These are phyloP conservation scores for Secale cereale DNA, from an alignment of 176 grass and related monocot species.

Conservation along the genomic window DNA sequence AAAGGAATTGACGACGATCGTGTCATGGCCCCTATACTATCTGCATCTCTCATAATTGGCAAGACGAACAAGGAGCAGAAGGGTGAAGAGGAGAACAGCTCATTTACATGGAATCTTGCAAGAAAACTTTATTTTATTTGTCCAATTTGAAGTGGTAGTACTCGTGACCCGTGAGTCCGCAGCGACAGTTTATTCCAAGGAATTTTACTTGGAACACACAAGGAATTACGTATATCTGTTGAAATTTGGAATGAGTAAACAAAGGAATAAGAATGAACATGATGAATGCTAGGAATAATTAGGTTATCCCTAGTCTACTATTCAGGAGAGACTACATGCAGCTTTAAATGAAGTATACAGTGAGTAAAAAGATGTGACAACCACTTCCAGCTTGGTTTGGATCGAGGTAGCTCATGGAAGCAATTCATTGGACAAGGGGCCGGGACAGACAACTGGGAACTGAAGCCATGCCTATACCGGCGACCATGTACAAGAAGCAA, in stretches of 20 bases:
- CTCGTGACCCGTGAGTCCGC: background rate
- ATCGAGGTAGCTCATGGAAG: conserved; percentile 20
- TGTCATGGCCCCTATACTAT: conserved; percentile 22
- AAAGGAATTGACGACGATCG: conserved; percentile 33
- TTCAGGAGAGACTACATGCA: conserved; percentile 32
- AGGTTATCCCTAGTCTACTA: background rate
- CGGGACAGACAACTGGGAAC: conserved; percentile 3
- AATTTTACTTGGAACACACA: background rate
- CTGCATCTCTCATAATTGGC: conserved; percentile 31
- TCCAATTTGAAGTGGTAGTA: background rate
- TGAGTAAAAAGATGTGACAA: conserved; percentile 24
- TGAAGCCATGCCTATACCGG: too few species aligned
- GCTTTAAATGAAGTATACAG: conserved; percentile 36
- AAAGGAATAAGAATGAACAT: background rate
- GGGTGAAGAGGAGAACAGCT: conserved; percentile 17
- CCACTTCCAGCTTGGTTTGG: conserved; percentile 1
- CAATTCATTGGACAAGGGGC: conserved; percentile 17
- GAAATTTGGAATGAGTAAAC: background rate
- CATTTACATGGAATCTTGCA: conserved; percentile 39
- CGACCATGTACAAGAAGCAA: too few species aligned
- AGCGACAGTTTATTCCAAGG: background rate
- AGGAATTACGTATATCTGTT: background rate
- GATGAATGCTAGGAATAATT: background rate
- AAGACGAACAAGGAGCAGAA: background rate
- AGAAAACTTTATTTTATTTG: background rate